Evolutionary conservation across 163 green algal genomes (phyloP), one percentile per base, ranked within the genome.

Genomic region (Picocystis sp.): DNA sequence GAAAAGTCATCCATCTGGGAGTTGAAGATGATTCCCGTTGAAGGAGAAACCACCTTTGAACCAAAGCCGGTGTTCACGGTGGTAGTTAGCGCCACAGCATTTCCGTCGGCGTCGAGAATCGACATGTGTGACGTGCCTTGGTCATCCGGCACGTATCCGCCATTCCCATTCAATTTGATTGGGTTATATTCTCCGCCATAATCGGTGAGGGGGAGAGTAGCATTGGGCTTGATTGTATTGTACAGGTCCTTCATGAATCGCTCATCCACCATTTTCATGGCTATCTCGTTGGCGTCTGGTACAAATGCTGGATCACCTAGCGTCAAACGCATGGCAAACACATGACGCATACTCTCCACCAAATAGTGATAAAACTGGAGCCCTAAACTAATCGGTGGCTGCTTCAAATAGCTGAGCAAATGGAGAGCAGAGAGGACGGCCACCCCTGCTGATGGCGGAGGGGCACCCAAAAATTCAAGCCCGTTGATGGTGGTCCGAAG

Each of bases 1-100:
- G 73, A 82, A 59, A 94, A 94, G 64, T 94, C 85, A 35, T 86
- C 85, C 85, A 94, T 94, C 41, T 92, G 60, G 57, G 93, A 89
- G 70, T 93, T 93, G 12, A 92, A 57, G 19, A 94, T 19, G 6
- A 94, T 69, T 52, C 85, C 83, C 45, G 83, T 89, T 21, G 54
- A 67, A 1, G 51, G 19, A 10, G 67, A 81, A 3, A 86, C n/a
- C 0, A 92, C 49, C 33, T 73, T 74, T 9, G 67, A 72, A n/a
- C 86, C 86, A 72, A 93, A 95, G 0, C 45, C 52, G 3, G 53
- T 75, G 64, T 95, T 95, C 48, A 95, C 56, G 6, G 80, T 86
- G 12, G 63, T 82, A 23, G 82, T 93, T 24, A 93, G 53, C 1
- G 66, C 56, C 14, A 94, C 84, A 3, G 82, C 75, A 47, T 81